Evolutionary conservation across 257 asterid species (phyloP), one percentile per base, ranked within the genome.

Genomic region (Scutellaria galericulata): DNA sequence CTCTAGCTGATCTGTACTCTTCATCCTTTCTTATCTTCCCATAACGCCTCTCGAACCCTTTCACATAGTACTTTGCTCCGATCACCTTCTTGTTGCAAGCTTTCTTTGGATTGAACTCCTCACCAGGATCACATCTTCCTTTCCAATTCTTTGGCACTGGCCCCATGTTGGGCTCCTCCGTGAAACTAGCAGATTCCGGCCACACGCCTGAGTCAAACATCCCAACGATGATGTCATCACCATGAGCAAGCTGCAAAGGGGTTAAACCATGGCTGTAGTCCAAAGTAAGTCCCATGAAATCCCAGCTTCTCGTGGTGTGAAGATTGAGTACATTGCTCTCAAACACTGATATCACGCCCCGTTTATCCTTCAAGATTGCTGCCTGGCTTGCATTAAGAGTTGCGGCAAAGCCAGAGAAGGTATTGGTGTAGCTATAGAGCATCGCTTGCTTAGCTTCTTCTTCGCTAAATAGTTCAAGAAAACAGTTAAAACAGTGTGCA

Each of bases 281-380:
- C 39, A 81, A 56, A 47, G 73, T 72, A 31, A 89, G 90, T 1
- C 90, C 92, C 81, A 86, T 75, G 18, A 89, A 89, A 73, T 86
- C 92, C 92, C 92, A 89, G 86, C 90, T 86, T 80, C 92, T 85
- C 24, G 92, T 89, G 9, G 92, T 86, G 75, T 83, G 87, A 68
- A 85, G 41, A 27, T 64, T 40, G 42, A 85, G 74, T 4, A 65
- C 68, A 74, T 75, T 63, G 80, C 92, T 89, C 75, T 75, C 76
- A 66, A 86, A 89, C 44, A 89, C 88, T 0, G 96, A 89, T 69
- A 85, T 54, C 59, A 86, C 92, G 13, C 89, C 92, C 70, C 64
- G 66, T 24, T 50, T 75, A 70, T 75, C 92, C 85, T 80, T 71
- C 71, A 89, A 66, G 75, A 45, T 37, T 12, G 80, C 64, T 51